Evolutionary conservation across 306 rosid species (phyloP), one percentile per base, ranked within the genome.

Genomic region (Prunus padus): DNA sequence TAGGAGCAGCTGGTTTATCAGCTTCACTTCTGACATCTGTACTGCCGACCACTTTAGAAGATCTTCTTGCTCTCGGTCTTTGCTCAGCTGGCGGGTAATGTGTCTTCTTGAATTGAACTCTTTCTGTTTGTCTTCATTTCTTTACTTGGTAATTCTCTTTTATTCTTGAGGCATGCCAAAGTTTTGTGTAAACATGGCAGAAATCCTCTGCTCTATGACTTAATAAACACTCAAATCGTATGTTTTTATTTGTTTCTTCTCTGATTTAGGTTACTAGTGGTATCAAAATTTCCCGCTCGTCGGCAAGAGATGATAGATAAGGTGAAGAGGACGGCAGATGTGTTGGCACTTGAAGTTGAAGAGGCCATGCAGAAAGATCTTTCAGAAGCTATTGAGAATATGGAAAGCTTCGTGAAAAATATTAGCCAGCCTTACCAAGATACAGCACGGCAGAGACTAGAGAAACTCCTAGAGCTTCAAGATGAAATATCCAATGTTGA

Each of bases 21-120:
- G 97, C 97, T 81, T 95, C 99, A 14, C 93, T 95, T 71, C 87
- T 95, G 51, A 92, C 99, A 47, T 89, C 97, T 50, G 96, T 95
- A 55, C 86, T 92, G 73, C 97, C 88, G 40, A 90, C 91, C 72
- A 88, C 97, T 63, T 50, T 85, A 73, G 99, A 95, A 82, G 99
- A 95, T 84, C 97, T 95, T 87, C 96, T 95, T 76, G 99, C 99
- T 77, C 99, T 95, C 79, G 96, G 92, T 80, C 87, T 95, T 80
- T 92, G 97, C 85, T 95, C 99, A 44, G 90, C 91, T 77, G 97
- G 99, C 92, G 97, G 97, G 99, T 95, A 82, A 88, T 81, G 44
- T 78, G 33, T 60, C 76, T 71, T 55, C 22, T 67, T 82, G 73
- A 49, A 30, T 78, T 55, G 10, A 5, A 50, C 76, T 71, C 63